Evolutionary conservation across 2,329 filamentous ascomycete species (phyloP), one percentile per base, ranked within the genome.

Genomic region (Colletotrichum ledebouriae): DNA sequence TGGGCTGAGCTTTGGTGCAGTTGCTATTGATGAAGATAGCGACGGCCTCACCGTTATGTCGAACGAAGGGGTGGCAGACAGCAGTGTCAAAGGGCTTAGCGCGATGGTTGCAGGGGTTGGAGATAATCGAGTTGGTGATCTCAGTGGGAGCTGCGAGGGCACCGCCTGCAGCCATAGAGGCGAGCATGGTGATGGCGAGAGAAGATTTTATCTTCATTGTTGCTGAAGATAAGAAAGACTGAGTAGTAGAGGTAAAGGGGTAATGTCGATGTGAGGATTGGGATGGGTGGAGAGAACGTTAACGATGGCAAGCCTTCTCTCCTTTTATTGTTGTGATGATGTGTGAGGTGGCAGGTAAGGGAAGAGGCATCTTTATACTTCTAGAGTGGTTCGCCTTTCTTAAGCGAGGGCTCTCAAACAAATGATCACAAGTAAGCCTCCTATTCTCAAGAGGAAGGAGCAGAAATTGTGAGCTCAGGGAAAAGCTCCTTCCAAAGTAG

Each of bases 1-100:
- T 15, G 13, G 13, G 37, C 37, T 15, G 13, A 39, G 37, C 13
- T 11, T 15, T 39, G 37, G 37, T 13, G 2, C 11, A 12, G 37
- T 29, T 29, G 47, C 34, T n/a, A 29, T 53, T 53, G 49, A 53
- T 33, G 49, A 53, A 33, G 49, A 53, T 53, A 29, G 49, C n/a
- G 15, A 53, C 49, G n/a, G 25, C 5, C 9, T 29, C 34, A n/a
- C 49, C 25, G 15, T 34, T 53, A 4, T 10, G 25, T 13, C 13
- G n/a, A 33, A 33, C 13, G 25, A 53, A 53, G 25, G 49, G 25
- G 15, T 33, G 29, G 29, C 49, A 53, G 15, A 12, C 49, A 53
- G 49, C 49, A 11, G n/a, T 6, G 15, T 34, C 49, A 9, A 39
- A 39, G 10, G 37, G 37, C 9, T 39, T 39, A 29, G 29, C 29